Evolutionary conservation across 1,284 basidiomycete genomes (phyloP), one percentile per base, ranked within the genome.

Genomic region (Puccinia brachypodii): DNA sequence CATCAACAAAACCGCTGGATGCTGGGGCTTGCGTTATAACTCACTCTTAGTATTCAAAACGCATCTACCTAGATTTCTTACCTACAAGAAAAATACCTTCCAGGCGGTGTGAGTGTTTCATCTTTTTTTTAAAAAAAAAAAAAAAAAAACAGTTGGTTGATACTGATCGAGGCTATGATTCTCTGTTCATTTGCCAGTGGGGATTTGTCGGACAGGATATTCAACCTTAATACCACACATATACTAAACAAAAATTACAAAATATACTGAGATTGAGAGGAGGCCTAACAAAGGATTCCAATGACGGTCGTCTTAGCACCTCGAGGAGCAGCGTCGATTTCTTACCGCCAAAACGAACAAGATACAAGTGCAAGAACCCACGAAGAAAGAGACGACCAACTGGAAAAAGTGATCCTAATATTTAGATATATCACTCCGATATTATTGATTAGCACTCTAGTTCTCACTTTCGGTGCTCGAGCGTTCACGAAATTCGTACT

Each of bases 401-500:
- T 72, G 3, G 28, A 79, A 19, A 50, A 79, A 56, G n/a, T 64
- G 33, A 42, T 72, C 28, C 31, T 79, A 7, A 19, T 79, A 47
- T 79, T 79, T 53, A 68, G 77, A 53, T 47, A 38, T 4, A 68
- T 79, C 38, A 79, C 77, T 16, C 77, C 77, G 3, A 42, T 58
- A 31, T 79, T 71, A 69, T 25, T 79, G 3, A 71, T 79, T 33
- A 33, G 28, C 36, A 79, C 77, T 28, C 56, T 79, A 22, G 28
- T 58, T 14, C 22, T 64, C 40, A 81, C 78, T 19, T 81, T 81
- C 28, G 78, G 69, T 50, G 62, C 78, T 19, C 50, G 60, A 36
- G 69, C 58, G 8, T 81, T 81, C 22, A 47, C 71, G 11, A 74
- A 53, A n/a, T 66, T 81, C n/a, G 78, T 81, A 14, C 62, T 71